Base-by-base conservation (phyloP, 306 rosid species). In the Quercus alba region DNA sequence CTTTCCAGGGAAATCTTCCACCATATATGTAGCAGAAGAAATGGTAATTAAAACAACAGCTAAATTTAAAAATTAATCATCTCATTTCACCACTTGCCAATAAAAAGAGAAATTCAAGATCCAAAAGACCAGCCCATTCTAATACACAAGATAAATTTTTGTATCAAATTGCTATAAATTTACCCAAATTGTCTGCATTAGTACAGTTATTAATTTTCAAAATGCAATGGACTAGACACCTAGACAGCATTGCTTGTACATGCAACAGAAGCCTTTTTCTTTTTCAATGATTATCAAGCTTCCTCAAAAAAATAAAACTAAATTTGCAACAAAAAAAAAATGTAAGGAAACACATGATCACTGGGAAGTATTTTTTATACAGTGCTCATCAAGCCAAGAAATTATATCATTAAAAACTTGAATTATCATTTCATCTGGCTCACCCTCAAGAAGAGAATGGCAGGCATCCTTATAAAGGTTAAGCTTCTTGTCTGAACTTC, bases 381-480 rank as follows among this genome's bases (percentile, higher is more conserved):
- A 77, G 31, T 74, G 95, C 11, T 89, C 89, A 66, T 91, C 86
- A 14, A 95, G 93, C 99, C 99, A 95, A 21, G 89, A 87, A 84
- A 89, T 55, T 79, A 95, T 91, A 79, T 91, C 98, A 18, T 14
- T 76, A 58, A 89, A 84, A 76, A 89, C 94, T 72, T 77, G 81
- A 71, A 31, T 44, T 74, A 95, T 90, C 56, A 75, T 55, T 74
- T 93, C 98, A 83, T 95, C 98, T 52, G 98, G 90, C 81, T 95
- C 99, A 56, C 99, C 99, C 77, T 91, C 99, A n/a, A 95, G 86
- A 73, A 95, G 97, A 52, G 97, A 75, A 85, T 95, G 99, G 35
- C 38, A 93, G 5, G 96, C 92, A 77, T 90, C 92, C 79, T 86
- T 84, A 75, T 95, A 95, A 74, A 95, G 87, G 70, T 85, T 86